A percentile compares a stretch with the other conserved stretches of the same genome.
phyloP scores from a whole-genome alignment of 257 asterid genomes.

The Vinca minor region DNA sequence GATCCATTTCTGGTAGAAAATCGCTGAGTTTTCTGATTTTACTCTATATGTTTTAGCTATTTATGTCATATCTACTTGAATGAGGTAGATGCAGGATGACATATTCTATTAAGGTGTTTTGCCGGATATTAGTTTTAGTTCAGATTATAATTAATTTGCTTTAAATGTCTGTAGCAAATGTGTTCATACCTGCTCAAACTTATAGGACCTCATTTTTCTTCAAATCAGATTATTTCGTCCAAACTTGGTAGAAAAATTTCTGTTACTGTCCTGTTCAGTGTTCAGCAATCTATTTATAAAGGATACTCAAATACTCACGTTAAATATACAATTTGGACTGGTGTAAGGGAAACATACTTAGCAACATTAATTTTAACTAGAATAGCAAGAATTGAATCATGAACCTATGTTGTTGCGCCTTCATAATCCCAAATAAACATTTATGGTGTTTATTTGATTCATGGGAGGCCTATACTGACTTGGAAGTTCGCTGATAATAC shows the following conservation, averaged over 20 bases:
- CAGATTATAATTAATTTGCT: too few relatives aligned
- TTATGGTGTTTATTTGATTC: slow-evolving; percentile 42
- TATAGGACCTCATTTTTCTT: neutral
- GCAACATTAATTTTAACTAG: neutral
- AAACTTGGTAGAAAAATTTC: too few relatives aligned
- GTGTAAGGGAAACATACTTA: neutral
- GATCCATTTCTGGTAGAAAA: neutral
- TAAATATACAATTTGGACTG: neutral
- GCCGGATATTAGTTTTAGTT: too few relatives aligned
- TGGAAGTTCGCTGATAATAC: slow-evolving; percentile 41
- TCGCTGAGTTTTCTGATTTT: neutral
- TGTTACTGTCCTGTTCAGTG: neutral
- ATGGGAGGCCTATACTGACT: slow-evolving; percentile 37
- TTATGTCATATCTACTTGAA: neutral
- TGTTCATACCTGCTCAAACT: neutral
- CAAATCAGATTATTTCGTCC: too few relatives aligned
- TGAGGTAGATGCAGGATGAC: neutral
- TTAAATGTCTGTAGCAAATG: neutral
- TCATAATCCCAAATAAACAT: slow-evolving; percentile 31
- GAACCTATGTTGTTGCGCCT: slow-evolving; percentile 16
- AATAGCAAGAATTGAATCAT: neutral
- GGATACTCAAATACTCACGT: neutral
- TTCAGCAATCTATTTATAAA: neutral
- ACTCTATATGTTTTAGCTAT: too few relatives aligned
- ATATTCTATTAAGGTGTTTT: neutral